Evolutionary conservation across 768 basidiomycete genomes (phyloP), one percentile per base, ranked within the genome.

Genomic region (Terana coerulea): DNA sequence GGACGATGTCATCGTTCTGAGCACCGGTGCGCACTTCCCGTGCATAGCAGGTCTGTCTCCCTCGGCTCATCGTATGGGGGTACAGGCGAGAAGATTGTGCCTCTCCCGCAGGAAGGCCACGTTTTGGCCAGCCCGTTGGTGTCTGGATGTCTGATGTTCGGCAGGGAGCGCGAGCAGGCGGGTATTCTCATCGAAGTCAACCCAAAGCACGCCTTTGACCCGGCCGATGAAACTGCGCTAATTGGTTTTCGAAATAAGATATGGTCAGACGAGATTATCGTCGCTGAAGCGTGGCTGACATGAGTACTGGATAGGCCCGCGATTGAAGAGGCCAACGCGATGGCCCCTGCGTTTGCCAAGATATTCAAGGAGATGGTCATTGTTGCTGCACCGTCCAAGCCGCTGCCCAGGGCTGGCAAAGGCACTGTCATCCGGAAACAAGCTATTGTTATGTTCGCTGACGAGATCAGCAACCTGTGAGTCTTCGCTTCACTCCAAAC

Each of bases 1-100:
- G n/a, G 75, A 78, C 51, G 75, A 78, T 46, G 74, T 74, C 47
- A 73, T 77, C 47, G 67, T 75, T 55, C 48, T 57, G 21, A 45
- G 53, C n/a, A 50, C 52, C 15, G 57, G 57, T 53, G 21, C 7
- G 52, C 14, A 9, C 25, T 22, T 19, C 29, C 10, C 26, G 3
- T 42, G 2, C 3, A 22, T 25, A 35, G 8, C 7, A 21, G 52
- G 14, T 17, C 7, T 10, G 10, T 33, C 4, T 21, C 45, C 17
- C 12, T 17, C 29, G 14, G 15, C 21, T n/a, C n/a, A 30, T 28
- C 28, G 30, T 12, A 47, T 30, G 2, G 12, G 34, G 24, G 2
- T 14, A 3, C 47, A 54, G 53, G 49, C n/a, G 54, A 55, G 41
- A 55, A 55, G 39, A 51, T 51, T 19, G 54, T 55, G 3, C 54